These are phyloP conservation scores for Posidonia australis DNA, from an alignment of 106 monocot genomes.

Conservation along the genomic window DNA sequence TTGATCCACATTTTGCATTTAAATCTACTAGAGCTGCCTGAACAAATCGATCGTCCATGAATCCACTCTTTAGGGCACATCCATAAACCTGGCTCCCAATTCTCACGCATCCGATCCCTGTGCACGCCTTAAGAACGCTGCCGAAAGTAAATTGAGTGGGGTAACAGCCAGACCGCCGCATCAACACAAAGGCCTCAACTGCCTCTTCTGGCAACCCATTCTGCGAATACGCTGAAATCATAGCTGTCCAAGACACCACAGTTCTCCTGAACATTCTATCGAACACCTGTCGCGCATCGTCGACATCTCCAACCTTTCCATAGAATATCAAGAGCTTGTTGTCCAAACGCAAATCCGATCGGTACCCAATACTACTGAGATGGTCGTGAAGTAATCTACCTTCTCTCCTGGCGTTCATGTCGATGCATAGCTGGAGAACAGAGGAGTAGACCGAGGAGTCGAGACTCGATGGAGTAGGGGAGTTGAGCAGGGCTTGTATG, in stretches of 20 bases:
- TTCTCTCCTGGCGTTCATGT: conserved; percentile 17
- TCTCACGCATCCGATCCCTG: conserved; percentile 14
- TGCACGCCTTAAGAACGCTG: conserved; percentile 42
- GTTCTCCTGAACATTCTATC: conserved; percentile 51
- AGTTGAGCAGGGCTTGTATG: conserved; percentile 19
- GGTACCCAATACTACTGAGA: conserved; percentile 9
- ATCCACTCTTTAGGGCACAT: conserved; percentile 40
- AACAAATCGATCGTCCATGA: conserved; percentile 35
- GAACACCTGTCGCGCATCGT: conserved; percentile 45
- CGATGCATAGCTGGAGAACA: conserved; percentile 41
- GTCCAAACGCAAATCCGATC: conserved; percentile 23
- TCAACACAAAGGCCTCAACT: conserved; percentile 31
- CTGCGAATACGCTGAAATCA: conserved; percentile 52
- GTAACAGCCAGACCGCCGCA: conserved; percentile 29
- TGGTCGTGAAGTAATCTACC: conserved; percentile 29
- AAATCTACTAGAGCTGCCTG: conserved; percentile 58
- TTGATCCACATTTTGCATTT: conserved; percentile 43
- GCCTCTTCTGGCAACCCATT: conserved; percentile 36
- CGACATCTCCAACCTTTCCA: conserved; percentile 29
- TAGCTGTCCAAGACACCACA: conserved; percentile 74
- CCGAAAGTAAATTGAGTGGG: conserved; percentile 72
- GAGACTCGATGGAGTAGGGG: not conserved
- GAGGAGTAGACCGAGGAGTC: conserved; percentile 17
- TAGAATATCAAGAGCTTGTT: conserved; percentile 61
- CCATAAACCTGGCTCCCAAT: conserved; percentile 54